phyloP scores from a whole-genome alignment of 2,329 filamentous ascomycete genomes.

The Aspergillus sp. region DNA sequence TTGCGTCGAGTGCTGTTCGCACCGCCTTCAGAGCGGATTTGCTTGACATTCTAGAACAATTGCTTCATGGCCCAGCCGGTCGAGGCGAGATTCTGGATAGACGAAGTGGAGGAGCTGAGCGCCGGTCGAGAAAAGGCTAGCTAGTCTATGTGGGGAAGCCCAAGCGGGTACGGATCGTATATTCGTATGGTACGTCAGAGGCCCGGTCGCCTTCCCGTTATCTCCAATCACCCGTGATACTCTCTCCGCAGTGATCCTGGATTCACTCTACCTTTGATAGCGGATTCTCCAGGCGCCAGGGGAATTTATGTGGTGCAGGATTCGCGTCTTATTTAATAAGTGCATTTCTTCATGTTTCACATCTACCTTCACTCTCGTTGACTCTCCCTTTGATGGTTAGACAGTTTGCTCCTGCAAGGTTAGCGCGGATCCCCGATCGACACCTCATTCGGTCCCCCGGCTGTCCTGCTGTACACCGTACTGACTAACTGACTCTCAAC shows the following conservation, averaged over 20 bases:
- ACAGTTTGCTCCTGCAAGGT: neutral
- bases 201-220: slow-evolving; percentile 21
- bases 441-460: slow-evolving; percentile 1
- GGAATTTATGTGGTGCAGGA: neutral
- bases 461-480: neutral
- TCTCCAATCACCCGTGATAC: slow-evolving; percentile 10
- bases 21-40: slow-evolving; percentile 82
- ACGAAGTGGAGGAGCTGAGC: neutral
- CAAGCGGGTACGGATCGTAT: slow-evolving; percentile 6
- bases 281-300: neutral
- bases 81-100: neutral
- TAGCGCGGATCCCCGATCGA: slow-evolving; percentile 4
- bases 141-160: slow-evolving; percentile 18
- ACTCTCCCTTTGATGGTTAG: neutral
- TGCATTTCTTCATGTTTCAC: neutral
- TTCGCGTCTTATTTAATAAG: neutral
- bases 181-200: slow-evolving; percentile 29
- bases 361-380: neutral
- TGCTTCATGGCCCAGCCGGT: slow-evolving; percentile 19
- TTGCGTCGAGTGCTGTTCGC: slow-evolving; percentile 72
- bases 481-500: neutral
- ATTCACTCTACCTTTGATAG: neutral
- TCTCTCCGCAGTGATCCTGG: neutral
- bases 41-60: slow-evolving; percentile 39
- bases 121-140: slow-evolving; percentile 14